Base-by-base conservation (phyloP, 768 basidiomycete species). In the Xerocomus spinulosus region DNA sequence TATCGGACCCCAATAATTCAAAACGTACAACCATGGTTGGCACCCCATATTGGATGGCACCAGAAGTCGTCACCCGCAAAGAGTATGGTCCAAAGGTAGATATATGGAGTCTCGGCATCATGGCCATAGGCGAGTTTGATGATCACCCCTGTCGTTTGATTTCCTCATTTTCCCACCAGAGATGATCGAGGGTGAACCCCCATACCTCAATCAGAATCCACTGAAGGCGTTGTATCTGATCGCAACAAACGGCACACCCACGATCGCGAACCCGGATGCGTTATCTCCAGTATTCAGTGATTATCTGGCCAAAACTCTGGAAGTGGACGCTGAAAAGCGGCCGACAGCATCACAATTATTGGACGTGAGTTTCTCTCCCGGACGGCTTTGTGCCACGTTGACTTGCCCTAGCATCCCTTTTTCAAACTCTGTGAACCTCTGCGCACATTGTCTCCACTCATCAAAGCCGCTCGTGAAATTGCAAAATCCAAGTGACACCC, bases 1-100 rank as follows among this genome's bases (percentile, higher is more conserved):
- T 96, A 47, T 92, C 92, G 18, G 89, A 92, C 57, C 78, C 81
- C n/a, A 83, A 83, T 9, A 83, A 87, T 54, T 82, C 92, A 4
- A 96, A 96, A 71, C 84, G 94, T 23, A 95, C 93, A 29, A 96
- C 94, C 29, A 97, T 97, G 94, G 93, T 97, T 42, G 94, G 94
- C 3, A 96, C 94, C 1, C 94, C 94, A 1, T 97, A 97, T 66
- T 97, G 94, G 94, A 96, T 97, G 94, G 94, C 94, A 0, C 94
- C 94, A 0, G 94, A 97, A 66, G 94, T 97, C 40, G 94, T 96
- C 54, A 97, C 93, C 21, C 83, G 93, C 46, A 96, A 96, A 68
- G 94, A 96, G 70, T 96, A 96, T 66, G 94, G 94, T 0, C 89
- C 94, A 13, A 97, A 97, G 64, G 94, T 97, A n/a, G 94, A 96